phyloP scores from a whole-genome alignment of 257 asterid genomes.

The Przewalskia tangutica region DNA sequence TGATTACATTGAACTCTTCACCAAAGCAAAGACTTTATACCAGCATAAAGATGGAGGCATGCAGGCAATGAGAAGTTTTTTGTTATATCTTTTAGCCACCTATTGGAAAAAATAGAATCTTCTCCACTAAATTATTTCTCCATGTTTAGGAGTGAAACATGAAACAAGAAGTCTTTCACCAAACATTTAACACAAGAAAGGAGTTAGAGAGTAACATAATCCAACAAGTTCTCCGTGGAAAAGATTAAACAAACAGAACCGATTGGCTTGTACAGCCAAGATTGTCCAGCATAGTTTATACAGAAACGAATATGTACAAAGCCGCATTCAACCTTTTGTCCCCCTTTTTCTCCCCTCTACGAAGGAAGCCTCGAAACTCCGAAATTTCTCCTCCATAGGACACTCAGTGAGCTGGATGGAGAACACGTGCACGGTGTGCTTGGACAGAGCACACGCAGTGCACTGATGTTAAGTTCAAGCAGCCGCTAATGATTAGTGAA shows the following conservation, averaged over 20 bases:
- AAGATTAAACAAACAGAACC: background rate
- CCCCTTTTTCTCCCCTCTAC: too few relatives aligned
- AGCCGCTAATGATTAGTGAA: slow-evolving; percentile 90
- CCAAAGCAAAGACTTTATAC: background rate
- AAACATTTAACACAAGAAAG: background rate
- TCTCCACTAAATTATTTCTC: background rate
- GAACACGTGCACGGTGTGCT: slow-evolving; percentile 44
- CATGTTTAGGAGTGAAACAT: background rate
- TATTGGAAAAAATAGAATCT: background rate
- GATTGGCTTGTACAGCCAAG: background rate
- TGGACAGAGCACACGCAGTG: slow-evolving; percentile 76
- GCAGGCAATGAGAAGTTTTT: background rate
- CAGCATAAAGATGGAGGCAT: background rate
- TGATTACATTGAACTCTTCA: too few relatives aligned
- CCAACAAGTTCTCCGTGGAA: background rate
- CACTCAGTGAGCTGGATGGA: slow-evolving; percentile 62
- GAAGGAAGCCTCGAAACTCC: background rate
- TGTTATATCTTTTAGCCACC: background rate
- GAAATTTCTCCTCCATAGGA: background rate
- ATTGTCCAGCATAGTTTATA: background rate
- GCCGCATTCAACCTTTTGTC: background rate
- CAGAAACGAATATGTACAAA: background rate
- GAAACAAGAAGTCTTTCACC: background rate
- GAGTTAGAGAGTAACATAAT: background rate
- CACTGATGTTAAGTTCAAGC: slow-evolving; percentile 72